phyloP scores from a whole-genome alignment of 2,329 filamentous ascomycete species.

The Diaporthe longicolla region DNA sequence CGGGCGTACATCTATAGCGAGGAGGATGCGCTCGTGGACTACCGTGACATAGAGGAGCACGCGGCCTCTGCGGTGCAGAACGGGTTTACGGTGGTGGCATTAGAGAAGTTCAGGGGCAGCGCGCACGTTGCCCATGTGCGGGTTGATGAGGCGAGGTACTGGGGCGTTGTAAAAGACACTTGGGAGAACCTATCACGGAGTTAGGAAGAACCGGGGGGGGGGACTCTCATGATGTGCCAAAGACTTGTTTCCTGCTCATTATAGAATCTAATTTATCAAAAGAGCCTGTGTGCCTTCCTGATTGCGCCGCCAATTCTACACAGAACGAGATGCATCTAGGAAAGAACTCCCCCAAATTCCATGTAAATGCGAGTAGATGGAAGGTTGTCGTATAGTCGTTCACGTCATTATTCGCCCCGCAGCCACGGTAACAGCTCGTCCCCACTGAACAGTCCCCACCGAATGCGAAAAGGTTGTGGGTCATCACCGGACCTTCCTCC shows the following conservation, averaged over 20 bases:
- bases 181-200: constrained; percentile 56
- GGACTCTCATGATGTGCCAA: constrained; percentile 33
- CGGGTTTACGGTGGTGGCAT: constrained; percentile 57
- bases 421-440: not conserved
- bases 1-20: constrained; percentile 68
- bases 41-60: constrained; percentile 63
- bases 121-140: constrained; percentile 66
- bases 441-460: not conserved
- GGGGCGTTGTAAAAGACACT: constrained; percentile 60
- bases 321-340: constrained; percentile 14
- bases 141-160: constrained; percentile 63
- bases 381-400: constrained; percentile 17
- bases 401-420: constrained; percentile 1
- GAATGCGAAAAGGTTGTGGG: not conserved
- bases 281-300: constrained; percentile 1
- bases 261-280: constrained; percentile 11
- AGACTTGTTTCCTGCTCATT: not conserved
- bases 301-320: constrained; percentile 11
- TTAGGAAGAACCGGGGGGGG: not conserved
- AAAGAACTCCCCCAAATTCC: not conserved
- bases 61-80: constrained; percentile 56
- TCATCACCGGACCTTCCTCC: constrained; percentile 40
- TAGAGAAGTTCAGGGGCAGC: constrained; percentile 62
- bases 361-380: constrained; percentile 25
- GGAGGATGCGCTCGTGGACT: constrained; percentile 62